Percentiles rank a stretch among this genome's conserved stretches.
Evolutionary conservation across 768 basidiomycete genomes (phyloP).

Genomic region (Boletus eberwhitei): DNA sequence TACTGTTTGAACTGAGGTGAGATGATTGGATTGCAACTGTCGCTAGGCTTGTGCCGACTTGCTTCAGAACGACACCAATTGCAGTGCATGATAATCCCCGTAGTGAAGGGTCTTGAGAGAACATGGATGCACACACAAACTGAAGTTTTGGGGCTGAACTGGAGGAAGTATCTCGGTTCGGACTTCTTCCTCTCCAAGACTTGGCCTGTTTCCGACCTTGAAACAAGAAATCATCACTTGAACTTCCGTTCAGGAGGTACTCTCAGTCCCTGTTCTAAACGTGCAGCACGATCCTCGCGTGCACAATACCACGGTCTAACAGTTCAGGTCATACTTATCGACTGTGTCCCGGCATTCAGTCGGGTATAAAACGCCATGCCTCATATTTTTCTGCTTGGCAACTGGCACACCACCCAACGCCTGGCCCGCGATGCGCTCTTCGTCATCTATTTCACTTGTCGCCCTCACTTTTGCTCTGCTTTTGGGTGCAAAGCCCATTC

Average conservation of each 20-base stretch:
- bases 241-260: background rate
- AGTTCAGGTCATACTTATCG: background rate
- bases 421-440: slow-evolving; percentile 11
- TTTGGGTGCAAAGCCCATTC: slow-evolving; percentile 13
- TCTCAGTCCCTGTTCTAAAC: background rate
- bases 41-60: background rate
- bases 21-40: background rate
- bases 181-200: background rate
- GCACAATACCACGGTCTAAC: background rate
- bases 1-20: background rate
- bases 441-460: slow-evolving; percentile 3
- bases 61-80: background rate
- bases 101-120: background rate
- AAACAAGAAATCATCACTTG: background rate
- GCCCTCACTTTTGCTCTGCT: slow-evolving; percentile 11
- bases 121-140: background rate
- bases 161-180: background rate
- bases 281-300: background rate
- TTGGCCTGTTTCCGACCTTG: background rate
- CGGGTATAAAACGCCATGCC: background rate
- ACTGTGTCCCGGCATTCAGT: background rate
- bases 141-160: background rate
- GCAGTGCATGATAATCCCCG: background rate
- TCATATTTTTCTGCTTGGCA: no score
- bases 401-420: background rate